phyloP scores from a whole-genome alignment of 257 asterid species.

The Solanum chmielewskii region DNA sequence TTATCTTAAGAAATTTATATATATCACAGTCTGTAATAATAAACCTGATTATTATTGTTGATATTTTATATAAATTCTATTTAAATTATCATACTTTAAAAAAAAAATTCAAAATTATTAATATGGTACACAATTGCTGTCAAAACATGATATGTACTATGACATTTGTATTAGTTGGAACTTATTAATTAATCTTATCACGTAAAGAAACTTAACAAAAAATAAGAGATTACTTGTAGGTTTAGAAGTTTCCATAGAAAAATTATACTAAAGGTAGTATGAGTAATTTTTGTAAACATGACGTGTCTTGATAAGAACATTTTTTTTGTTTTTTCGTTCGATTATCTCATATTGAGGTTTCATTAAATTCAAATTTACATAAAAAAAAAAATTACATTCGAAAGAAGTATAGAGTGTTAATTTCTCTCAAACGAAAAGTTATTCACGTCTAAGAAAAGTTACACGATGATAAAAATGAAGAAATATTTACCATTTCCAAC shows the following conservation, averaged over 20 bases:
- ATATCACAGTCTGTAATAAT: background rate
- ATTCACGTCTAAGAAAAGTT: background rate
- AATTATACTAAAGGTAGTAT: background rate
- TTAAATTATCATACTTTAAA: background rate
- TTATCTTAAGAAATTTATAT: background rate
- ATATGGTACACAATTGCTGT: background rate
- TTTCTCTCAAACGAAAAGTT: background rate
- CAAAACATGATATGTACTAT: background rate
- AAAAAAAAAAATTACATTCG: rapidly evolving
- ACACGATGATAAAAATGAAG: rapidly evolving
- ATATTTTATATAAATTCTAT: background rate
- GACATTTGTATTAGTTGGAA: background rate
- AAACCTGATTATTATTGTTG: background rate
- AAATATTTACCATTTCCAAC: background rate
- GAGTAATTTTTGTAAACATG: background rate
- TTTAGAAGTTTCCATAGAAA: background rate
- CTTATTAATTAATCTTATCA: background rate
- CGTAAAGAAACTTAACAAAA: background rate
- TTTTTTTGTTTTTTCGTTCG: background rate
- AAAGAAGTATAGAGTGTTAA: rapidly evolving
- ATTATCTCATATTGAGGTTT: background rate
- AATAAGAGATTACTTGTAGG: background rate
- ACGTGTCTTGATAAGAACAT: background rate
- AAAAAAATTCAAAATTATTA: background rate
- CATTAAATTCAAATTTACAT: background rate